A percentile compares a stretch with the other conserved stretches of the same genome.
phyloP scores from a whole-genome alignment of 805 yeast species.

The Isabelozyma heimii region DNA sequence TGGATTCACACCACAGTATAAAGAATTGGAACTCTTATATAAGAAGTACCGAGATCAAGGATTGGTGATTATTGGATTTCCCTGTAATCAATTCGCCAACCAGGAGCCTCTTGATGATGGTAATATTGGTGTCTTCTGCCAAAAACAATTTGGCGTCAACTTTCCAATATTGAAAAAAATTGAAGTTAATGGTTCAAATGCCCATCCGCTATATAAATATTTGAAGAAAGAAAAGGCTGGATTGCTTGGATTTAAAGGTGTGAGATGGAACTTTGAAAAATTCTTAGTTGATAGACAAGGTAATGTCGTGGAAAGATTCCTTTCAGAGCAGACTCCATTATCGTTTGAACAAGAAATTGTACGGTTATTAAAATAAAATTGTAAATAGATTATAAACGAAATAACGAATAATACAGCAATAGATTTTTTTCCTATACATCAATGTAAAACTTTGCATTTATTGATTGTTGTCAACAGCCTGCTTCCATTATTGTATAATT shows the following conservation, averaged over 20 bases:
- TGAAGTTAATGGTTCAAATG: conserved; percentile 82
- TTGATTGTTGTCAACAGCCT: not conserved
- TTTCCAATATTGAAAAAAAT: conserved; percentile 87
- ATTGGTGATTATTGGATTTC: conserved; percentile 41
- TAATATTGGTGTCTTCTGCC: conserved; percentile 72
- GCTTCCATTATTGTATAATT: too few relatives aligned
- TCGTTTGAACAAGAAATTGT: conserved; percentile 47
- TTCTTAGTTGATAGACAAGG: conserved; percentile 41
- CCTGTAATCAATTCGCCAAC: conserved; percentile 42
- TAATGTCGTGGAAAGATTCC: conserved; percentile 47
- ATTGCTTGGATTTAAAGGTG: conserved; percentile 36
- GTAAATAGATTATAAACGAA: not conserved
- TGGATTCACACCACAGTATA: conserved; percentile 44
- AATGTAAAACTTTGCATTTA: not conserved
- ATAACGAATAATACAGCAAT: not conserved
- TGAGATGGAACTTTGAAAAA: conserved; percentile 47
- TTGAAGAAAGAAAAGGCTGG: conserved; percentile 63
- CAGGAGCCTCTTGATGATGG: conserved; percentile 45
- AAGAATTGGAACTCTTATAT: conserved; percentile 41
- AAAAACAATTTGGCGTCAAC: conserved; percentile 80
- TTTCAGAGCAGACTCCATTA: conserved; percentile 58
- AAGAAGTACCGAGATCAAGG: conserved; percentile 36
- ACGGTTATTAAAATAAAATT: conserved; percentile 40
- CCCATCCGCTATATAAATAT: conserved; percentile 77
- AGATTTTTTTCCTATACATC: not conserved